phyloP scores from a whole-genome alignment of 1,139 yeast genomes.

The Kazachstania sp. region DNA sequence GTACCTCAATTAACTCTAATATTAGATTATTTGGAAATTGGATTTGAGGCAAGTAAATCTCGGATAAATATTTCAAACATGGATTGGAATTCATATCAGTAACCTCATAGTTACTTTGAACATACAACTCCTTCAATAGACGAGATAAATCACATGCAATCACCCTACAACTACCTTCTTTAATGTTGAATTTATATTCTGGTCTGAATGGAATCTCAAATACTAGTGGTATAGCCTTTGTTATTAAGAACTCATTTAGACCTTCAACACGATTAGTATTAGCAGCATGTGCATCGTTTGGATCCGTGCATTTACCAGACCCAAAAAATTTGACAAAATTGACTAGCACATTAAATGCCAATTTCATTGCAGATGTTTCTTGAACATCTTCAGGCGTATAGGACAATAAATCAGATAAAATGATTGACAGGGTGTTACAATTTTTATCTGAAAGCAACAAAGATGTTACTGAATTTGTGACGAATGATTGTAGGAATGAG shows the following conservation, averaged over 20 bases:
- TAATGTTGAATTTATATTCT: slow-evolving; percentile 47
- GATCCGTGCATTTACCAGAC: slow-evolving; percentile 54
- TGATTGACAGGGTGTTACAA: slow-evolving; percentile 50
- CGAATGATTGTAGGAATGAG: slow-evolving; percentile 57
- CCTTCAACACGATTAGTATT: slow-evolving; percentile 57
- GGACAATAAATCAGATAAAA: slow-evolving; percentile 58
- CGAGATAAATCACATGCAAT: slow-evolving; percentile 69
- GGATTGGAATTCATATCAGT: slow-evolving; percentile 29
- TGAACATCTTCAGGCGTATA: slow-evolving; percentile 53
- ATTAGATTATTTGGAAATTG: slow-evolving; percentile 52
- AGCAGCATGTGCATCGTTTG: slow-evolving; percentile 44
- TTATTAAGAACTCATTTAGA: slow-evolving; percentile 59
- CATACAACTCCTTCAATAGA: slow-evolving; percentile 55
- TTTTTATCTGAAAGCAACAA: slow-evolving; percentile 64
- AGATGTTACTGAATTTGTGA: slow-evolving; percentile 73
- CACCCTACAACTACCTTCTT: slow-evolving; percentile 71
- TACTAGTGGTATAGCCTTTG: slow-evolving; percentile 56
- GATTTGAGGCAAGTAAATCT: slow-evolving; percentile 46
- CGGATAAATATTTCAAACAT: slow-evolving; percentile 43
- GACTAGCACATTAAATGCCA: slow-evolving; percentile 60
- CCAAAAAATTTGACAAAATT: slow-evolving; percentile 64
- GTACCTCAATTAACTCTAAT: slow-evolving; percentile 48
- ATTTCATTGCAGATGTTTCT: slow-evolving; percentile 50
- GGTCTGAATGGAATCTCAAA: slow-evolving; percentile 77
- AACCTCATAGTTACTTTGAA: slow-evolving; percentile 20